Conservation (phyloP, 1,284 basidiomycete genomes). For the Cutaneotrichosporon mucoides region DNA sequence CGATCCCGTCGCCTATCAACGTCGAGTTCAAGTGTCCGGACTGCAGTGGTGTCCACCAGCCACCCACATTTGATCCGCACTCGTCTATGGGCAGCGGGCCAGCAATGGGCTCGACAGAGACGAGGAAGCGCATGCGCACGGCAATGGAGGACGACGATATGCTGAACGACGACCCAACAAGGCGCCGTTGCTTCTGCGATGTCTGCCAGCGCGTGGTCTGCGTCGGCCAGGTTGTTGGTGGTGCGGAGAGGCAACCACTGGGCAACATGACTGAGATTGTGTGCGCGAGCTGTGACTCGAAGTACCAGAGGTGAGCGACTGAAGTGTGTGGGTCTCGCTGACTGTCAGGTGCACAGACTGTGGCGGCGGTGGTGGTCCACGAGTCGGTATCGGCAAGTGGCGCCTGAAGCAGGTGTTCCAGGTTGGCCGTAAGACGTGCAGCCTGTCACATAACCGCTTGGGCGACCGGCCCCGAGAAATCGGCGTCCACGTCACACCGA, state of each 20-base stretch:
- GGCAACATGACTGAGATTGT: conserved; percentile 38
- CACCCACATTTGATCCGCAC: conserved; percentile 23
- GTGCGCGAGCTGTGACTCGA: conserved; percentile 39
- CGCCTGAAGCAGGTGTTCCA: conserved; percentile 51
- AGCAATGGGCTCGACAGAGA: conserved; percentile 36
- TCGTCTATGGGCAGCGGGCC: conserved; percentile 8
- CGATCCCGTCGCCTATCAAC: conserved; percentile 32
- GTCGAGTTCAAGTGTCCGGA: conserved; percentile 30
- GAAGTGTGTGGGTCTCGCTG: neutral
- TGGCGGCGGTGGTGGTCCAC: conserved; percentile 47
- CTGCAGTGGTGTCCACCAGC: conserved; percentile 29
- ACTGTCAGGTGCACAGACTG: conserved; percentile 30
- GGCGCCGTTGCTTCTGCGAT: conserved; percentile 37
- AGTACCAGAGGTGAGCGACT: conserved; percentile 38
- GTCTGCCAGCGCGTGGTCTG: conserved; percentile 46
- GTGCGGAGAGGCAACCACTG: conserved; percentile 27
- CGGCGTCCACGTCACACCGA: conserved; percentile 45
- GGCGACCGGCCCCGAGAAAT: conserved; percentile 44
- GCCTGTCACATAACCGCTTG: conserved; percentile 47
- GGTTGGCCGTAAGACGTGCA: conserved; percentile 50
- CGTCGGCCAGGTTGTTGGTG: conserved; percentile 33
- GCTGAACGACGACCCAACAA: conserved; percentile 12
- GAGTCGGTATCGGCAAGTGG: conserved; percentile 53
- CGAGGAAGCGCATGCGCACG: conserved; percentile 38
- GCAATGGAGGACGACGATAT: conserved; percentile 42